phyloP scores from a whole-genome alignment of 163 green algal species.

The Scenedesmus sp. region DNA sequence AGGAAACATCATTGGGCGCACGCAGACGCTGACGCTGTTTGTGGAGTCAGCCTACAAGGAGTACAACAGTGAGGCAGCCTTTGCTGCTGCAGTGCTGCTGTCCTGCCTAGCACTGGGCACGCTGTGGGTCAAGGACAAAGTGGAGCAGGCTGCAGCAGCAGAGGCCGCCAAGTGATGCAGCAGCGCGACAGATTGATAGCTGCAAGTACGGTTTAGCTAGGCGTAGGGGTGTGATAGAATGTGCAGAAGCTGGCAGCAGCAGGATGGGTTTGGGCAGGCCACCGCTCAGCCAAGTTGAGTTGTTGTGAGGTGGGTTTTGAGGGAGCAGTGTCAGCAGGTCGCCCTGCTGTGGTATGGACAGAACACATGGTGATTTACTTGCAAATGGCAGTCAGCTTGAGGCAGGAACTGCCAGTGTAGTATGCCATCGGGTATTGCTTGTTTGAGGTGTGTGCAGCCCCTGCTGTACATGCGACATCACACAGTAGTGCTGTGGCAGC shows the following conservation, averaged over 20 bases:
- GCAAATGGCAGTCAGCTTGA: too few relatives aligned
- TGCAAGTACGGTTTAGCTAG: not conserved
- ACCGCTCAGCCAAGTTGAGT: too few relatives aligned
- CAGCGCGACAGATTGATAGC: not conserved
- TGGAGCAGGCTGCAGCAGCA: conserved; percentile 72
- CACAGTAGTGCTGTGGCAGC: too few relatives aligned
- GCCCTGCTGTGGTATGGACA: too few relatives aligned
- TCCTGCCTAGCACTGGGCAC: conserved; percentile 84
- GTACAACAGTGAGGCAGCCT: conserved; percentile 90
- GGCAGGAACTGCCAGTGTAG: too few relatives aligned
- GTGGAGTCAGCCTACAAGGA: conserved; percentile 92
- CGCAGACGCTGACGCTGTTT: conserved; percentile 93
- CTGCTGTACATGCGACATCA: too few relatives aligned
- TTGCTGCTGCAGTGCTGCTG: conserved; percentile 88
- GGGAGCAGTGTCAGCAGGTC: too few relatives aligned
- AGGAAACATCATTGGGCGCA: conserved; percentile 92
- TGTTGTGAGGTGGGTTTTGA: too few relatives aligned
- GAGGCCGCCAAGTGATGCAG: conserved; percentile 64
- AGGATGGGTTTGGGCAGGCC: too few relatives aligned
- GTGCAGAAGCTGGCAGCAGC: not conserved
- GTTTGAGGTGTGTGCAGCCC: too few relatives aligned
- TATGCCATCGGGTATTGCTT: too few relatives aligned
- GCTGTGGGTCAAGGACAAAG: conserved; percentile 85
- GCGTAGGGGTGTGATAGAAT: not conserved
- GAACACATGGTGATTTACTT: too few relatives aligned